Conservation (phyloP, 345 rosid species). For the Sonneratia caseolaris region DNA sequence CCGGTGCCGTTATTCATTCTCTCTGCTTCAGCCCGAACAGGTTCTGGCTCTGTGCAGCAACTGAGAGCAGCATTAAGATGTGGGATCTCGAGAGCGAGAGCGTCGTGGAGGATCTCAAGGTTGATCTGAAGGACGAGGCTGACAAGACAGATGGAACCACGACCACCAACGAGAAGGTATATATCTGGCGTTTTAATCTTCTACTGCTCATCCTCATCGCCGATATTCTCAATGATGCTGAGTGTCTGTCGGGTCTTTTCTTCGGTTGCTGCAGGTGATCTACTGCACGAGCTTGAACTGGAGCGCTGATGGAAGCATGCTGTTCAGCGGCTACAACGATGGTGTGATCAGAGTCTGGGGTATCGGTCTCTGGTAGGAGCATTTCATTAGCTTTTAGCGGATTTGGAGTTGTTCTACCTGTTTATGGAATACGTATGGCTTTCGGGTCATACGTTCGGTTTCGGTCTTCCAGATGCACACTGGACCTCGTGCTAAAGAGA, state of each 20-base stretch:
- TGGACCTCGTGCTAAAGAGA: background rate
- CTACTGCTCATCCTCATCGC: background rate
- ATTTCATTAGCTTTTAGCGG: background rate
- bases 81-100: conserved; percentile 98
- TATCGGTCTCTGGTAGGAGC: conserved; percentile 21
- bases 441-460: background rate
- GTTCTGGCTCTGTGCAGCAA: conserved; percentile 97
- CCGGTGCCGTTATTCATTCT: conserved; percentile 64
- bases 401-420: background rate
- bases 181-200: conserved; percentile 3
- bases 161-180: conserved; percentile 57
- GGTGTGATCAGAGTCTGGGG: conserved; percentile 51
- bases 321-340: conserved; percentile 43
- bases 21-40: conserved; percentile 94
- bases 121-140: conserved; percentile 90
- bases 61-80: conserved; percentile 85
- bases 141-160: conserved; percentile 61
- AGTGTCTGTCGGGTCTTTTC: background rate
- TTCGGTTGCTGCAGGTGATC: conserved; percentile 22
- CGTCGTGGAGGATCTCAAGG: conserved; percentile 91
- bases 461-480: background rate
- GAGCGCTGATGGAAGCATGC: conserved; percentile 46
- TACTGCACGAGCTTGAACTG: conserved; percentile 45
- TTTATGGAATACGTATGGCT: background rate
- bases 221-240: too few species aligned